A percentile compares a stretch with the other conserved stretches of the same genome.
These are phyloP conservation scores for Phytophthora pluvialis DNA, from an alignment of 352 stramenopile species.

Conservation along the genomic window DNA sequence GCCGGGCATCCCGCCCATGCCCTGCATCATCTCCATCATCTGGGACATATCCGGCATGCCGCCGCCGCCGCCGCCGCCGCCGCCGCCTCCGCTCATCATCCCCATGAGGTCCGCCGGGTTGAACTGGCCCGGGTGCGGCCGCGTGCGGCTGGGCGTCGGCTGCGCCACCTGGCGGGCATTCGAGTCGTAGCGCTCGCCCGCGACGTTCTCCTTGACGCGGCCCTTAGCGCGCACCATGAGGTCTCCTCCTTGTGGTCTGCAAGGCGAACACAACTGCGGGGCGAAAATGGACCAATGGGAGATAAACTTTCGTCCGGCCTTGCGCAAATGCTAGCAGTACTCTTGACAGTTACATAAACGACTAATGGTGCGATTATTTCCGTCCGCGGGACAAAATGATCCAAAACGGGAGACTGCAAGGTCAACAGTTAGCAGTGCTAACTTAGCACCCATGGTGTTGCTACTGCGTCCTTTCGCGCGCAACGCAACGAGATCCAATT, in stretches of 20 bases:
- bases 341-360: no score
- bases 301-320: no score
- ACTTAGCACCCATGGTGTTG: no score
- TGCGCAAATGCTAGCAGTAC: no score
- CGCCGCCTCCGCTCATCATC: slow-evolving; percentile 46
- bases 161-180: slow-evolving; percentile 63
- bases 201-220: slow-evolving; percentile 75
- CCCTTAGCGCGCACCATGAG: slow-evolving; percentile 65
- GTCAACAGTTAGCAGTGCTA: no score
- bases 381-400: no score
- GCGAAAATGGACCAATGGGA: no score
- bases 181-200: slow-evolving; percentile 85
- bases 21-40: slow-evolving; percentile 70
- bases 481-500: no score
- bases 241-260: neutral
- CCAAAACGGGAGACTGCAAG: no score
- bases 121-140: slow-evolving; percentile 41
- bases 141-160: slow-evolving; percentile 32
- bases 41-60: slow-evolving; percentile 64
- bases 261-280: no score
- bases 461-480: no score
- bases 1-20: slow-evolving; percentile 52
- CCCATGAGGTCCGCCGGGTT: slow-evolving; percentile 70
- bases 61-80: slow-evolving; percentile 41
- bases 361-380: no score